phyloP scores from a whole-genome alignment of 148 eudicot species.

The Rhododendron williamsianum region DNA sequence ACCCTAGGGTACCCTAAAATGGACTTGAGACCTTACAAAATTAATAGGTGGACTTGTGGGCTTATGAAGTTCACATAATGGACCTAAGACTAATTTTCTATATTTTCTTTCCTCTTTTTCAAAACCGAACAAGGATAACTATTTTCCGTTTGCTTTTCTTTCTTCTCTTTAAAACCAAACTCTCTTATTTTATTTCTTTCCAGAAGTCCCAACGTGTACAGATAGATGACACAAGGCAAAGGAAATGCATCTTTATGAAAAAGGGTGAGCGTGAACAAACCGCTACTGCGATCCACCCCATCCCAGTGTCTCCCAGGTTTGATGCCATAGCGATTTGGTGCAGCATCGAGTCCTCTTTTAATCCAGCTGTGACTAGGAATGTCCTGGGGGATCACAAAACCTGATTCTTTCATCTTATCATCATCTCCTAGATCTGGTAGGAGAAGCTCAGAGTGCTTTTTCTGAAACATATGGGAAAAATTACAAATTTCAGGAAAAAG shows the following conservation, averaged over 20 bases:
- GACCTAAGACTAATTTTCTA: no score
- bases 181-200: background rate
- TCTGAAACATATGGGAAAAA: slow-evolving; percentile 22
- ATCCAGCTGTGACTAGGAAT: slow-evolving; percentile 84
- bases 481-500: background rate
- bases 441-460: slow-evolving; percentile 33
- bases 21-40: no score
- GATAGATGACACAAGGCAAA: background rate
- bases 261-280: slow-evolving; percentile 31
- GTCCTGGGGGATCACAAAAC: slow-evolving; percentile 83
- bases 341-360: slow-evolving; percentile 58
- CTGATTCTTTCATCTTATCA: slow-evolving; percentile 87
- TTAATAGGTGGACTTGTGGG: no score
- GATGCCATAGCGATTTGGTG: slow-evolving; percentile 89
- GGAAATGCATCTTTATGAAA: background rate
- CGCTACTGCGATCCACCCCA: slow-evolving; percentile 91
- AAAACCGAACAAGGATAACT: background rate
- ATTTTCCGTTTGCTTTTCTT: background rate
- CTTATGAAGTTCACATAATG: no score
- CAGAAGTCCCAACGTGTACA: background rate
- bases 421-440: slow-evolving; percentile 61
- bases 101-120: background rate
- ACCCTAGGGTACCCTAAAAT: no score
- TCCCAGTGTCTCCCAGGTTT: slow-evolving; percentile 98
- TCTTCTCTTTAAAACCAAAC: background rate